Evolutionary conservation across 2,329 filamentous ascomycete genomes (phyloP).

Genomic region (Stachybotrys chartarum): DNA sequence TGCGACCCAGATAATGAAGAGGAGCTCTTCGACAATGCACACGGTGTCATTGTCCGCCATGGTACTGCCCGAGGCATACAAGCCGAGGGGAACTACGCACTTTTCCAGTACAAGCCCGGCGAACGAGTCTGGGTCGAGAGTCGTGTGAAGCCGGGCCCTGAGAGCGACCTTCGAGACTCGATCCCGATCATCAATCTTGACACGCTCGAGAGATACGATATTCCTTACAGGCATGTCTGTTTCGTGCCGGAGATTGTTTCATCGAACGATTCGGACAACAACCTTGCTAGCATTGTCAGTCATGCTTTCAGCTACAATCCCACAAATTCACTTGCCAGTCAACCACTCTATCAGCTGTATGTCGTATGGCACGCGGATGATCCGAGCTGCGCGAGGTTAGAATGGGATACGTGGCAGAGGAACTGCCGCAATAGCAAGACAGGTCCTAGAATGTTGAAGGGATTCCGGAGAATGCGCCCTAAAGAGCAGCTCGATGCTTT

Average conservation of each 20-base stretch:
- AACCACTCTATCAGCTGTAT: not conserved
- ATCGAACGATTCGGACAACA: slow-evolving; percentile 1
- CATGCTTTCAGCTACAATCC: not conserved
- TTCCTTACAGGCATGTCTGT: slow-evolving; percentile 8
- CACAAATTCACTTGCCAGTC: not conserved
- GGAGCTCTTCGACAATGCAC: slow-evolving; percentile 8
- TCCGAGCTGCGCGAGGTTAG: not conserved
- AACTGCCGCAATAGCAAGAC: not conserved
- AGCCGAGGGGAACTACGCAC: slow-evolving; percentile 1
- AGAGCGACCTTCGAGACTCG: not conserved
- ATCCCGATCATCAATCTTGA: slow-evolving; percentile 12
- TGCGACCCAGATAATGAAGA: not conserved
- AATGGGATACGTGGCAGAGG: not conserved
- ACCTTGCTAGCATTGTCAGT: not conserved
- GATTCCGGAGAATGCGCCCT: not conserved
- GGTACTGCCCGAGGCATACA: slow-evolving; percentile 5
- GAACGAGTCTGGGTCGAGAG: slow-evolving; percentile 9
- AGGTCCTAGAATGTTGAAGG: not conserved
- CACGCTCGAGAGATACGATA: slow-evolving; percentile 5
- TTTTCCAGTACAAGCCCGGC: slow-evolving; percentile 6
- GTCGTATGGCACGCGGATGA: not conserved
- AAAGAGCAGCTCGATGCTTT: not conserved
- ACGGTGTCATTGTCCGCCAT: slow-evolving; percentile 10
- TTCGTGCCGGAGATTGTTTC: slow-evolving; percentile 9
- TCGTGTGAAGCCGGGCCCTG: slow-evolving; percentile 3